phyloP scores from a whole-genome alignment of 768 basidiomycete species.

The Suillus hirtellus region DNA sequence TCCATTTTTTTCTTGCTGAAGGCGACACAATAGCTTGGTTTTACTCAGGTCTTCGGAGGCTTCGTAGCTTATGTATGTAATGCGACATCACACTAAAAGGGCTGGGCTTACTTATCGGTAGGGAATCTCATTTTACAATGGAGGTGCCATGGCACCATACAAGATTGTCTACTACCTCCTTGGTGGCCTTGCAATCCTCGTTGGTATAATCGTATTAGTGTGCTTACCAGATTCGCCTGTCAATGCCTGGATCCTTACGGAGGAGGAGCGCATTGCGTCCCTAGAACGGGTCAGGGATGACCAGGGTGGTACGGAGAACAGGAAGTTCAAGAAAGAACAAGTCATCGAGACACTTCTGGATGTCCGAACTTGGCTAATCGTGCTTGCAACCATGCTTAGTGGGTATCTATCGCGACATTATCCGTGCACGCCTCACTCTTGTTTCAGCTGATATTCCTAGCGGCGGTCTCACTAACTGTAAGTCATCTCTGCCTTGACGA shows the following conservation, averaged over 20 bases:
- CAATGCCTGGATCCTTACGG: slow-evolving; percentile 36
- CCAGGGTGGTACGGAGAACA: slow-evolving; percentile 31
- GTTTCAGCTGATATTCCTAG: slow-evolving; percentile 24
- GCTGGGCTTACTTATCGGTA: slow-evolving; percentile 2
- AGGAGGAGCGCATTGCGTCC: slow-evolving; percentile 39
- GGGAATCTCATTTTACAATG: slow-evolving; percentile 38
- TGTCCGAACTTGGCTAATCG: slow-evolving; percentile 29
- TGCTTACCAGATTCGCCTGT: slow-evolving; percentile 43
- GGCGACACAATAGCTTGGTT: slow-evolving; percentile 20
- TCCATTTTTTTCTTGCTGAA: neutral
- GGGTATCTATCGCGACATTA: neutral
- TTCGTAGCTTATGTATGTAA: slow-evolving; percentile 36
- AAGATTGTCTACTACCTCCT: slow-evolving; percentile 41
- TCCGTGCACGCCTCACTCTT: neutral
- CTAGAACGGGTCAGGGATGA: slow-evolving; percentile 43
- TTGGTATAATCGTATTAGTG: slow-evolving; percentile 34
- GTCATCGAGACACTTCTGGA: slow-evolving; percentile 27
- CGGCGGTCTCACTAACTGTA: slow-evolving; percentile 23
- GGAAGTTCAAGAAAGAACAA: slow-evolving; percentile 29
- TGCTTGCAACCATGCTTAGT: slow-evolving; percentile 29
- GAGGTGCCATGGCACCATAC: slow-evolving; percentile 33
- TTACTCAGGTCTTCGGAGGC: slow-evolving; percentile 39
- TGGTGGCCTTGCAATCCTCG: slow-evolving; percentile 39
- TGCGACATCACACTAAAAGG: neutral
- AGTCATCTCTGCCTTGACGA: slow-evolving; percentile 4